These are phyloP conservation scores for Polytrichum commune DNA, from an alignment of 225 moss, liverwort and hornwort genomes.

Conservation along the genomic window DNA sequence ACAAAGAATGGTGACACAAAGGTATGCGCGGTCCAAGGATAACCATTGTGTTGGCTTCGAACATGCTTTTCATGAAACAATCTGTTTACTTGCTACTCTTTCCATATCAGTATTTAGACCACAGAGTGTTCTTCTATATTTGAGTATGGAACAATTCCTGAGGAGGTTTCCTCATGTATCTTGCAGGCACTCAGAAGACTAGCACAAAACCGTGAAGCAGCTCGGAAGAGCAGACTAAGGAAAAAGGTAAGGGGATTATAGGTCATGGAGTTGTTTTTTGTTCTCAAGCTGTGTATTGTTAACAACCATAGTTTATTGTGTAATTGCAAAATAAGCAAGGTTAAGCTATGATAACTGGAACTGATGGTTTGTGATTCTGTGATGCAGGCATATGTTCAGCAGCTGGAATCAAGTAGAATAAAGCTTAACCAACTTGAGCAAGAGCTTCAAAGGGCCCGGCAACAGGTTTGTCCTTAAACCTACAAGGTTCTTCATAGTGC, in stretches of 20 bases:
- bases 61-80: not conserved
- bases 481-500: too few species aligned
- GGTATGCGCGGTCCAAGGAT: slow-evolving; percentile 27
- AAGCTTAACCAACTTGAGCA: slow-evolving; percentile 97
- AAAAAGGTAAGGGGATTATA: slow-evolving; percentile 64
- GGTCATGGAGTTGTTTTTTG: not conserved
- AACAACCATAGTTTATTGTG: too few species aligned
- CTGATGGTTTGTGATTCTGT: not conserved
- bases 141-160: not conserved
- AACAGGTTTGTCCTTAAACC: slow-evolving; percentile 65
- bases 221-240: slow-evolving; percentile 94
- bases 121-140: not conserved
- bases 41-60: not conserved
- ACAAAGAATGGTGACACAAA: slow-evolving; percentile 96
- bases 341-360: not conserved
- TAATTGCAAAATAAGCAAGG: not conserved
- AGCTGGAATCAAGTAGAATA: slow-evolving; percentile 91
- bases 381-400: slow-evolving; percentile 92
- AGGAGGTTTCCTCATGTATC: slow-evolving; percentile 9
- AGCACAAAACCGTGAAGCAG: slow-evolving; percentile 99
- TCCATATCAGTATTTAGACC: not conserved
- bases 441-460: slow-evolving; percentile 96
- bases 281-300: not conserved
- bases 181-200: slow-evolving; percentile 90
- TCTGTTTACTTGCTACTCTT: not conserved